These are phyloP conservation scores for Hymenochaete sp. DNA, from an alignment of 1,284 basidiomycete genomes.

Conservation along the genomic window DNA sequence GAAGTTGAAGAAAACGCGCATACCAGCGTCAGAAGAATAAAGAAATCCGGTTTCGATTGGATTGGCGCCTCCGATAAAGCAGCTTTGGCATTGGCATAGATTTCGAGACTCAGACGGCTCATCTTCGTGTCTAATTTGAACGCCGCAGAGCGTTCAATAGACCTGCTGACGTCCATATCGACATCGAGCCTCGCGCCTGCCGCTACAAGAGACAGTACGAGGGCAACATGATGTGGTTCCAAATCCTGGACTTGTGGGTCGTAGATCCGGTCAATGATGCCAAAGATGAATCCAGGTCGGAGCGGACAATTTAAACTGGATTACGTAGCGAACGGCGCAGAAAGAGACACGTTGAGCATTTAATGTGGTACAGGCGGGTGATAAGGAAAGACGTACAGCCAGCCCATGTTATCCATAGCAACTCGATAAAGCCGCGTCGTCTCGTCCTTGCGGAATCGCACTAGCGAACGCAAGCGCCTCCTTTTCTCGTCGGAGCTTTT, in stretches of 20 bases:
- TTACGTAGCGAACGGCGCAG: too few relatives aligned
- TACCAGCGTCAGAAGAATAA: slow-evolving; percentile 5
- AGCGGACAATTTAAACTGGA: too few relatives aligned
- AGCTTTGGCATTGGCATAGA: not conserved
- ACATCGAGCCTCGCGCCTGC: not conserved
- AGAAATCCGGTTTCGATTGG: slow-evolving; percentile 3
- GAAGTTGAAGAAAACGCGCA: not conserved
- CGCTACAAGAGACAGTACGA: not conserved
- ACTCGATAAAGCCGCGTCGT: slow-evolving; percentile 1
- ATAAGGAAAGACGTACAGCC: not conserved
- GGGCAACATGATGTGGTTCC: not conserved
- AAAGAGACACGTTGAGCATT: too few relatives aligned
- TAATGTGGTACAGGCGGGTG: not conserved
- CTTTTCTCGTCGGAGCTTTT: not conserved
- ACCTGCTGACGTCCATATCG: not conserved
- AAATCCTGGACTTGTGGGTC: not conserved
- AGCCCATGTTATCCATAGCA: not conserved
- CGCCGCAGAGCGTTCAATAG: not conserved
- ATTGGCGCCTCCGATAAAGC: slow-evolving; percentile 2
- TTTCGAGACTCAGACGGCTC: not conserved
- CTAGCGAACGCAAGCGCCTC: slow-evolving; percentile 2
- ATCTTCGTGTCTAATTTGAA: not conserved
- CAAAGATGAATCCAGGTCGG: too few relatives aligned
- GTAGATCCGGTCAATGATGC: too few relatives aligned
- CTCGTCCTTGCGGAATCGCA: slow-evolving; percentile 2